phyloP scores from a whole-genome alignment of 83 land plant genomes.

The Diphasiastrum complanatum region DNA sequence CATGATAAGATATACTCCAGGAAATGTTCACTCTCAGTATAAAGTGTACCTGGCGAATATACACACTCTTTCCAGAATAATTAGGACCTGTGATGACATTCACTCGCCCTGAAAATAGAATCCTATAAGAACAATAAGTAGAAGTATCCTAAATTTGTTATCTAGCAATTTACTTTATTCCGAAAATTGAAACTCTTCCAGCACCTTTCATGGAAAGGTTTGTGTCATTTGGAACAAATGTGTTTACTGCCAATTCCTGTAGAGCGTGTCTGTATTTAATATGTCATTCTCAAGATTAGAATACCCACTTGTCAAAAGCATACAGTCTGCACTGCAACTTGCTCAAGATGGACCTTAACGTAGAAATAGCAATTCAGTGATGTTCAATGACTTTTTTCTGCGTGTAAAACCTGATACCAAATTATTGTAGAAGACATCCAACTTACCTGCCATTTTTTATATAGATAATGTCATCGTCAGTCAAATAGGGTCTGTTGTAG shows the following conservation, averaged over 20 bases:
- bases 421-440: no score
- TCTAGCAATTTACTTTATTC: no score
- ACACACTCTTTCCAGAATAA: constrained; percentile 97
- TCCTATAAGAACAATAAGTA: background rate
- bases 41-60: constrained; percentile 69
- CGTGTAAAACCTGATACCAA: no score
- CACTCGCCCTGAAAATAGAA: constrained; percentile 53
- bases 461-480: constrained; percentile 48
- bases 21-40: no score
- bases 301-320: background rate
- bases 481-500: constrained; percentile 68
- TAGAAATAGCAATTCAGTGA: no score
- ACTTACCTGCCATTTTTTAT: constrained; percentile 75
- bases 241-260: constrained; percentile 88
- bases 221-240: constrained; percentile 94
- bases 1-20: no score
- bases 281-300: background rate
- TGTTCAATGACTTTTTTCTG: no score
- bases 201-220: constrained; percentile 36
- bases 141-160: no score
- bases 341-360: no score
- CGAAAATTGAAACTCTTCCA: background rate
- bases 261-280: constrained; percentile 67
- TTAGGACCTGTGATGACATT: constrained; percentile 91
- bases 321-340: no score